phyloP scores from a whole-genome alignment of 768 basidiomycete species.

The Goffeauzyma gilvescens region DNA sequence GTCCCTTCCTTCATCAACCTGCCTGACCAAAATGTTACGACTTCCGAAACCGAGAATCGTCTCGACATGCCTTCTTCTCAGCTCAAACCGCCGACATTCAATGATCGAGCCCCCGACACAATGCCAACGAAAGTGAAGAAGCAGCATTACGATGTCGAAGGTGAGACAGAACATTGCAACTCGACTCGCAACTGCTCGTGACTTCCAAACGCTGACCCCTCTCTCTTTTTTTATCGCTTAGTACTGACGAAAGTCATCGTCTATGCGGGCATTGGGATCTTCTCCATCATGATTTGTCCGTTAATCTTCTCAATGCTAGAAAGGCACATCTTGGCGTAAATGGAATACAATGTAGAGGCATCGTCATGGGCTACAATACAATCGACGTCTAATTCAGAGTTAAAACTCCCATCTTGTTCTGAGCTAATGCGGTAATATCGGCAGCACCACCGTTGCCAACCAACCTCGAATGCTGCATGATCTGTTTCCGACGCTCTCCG shows the following conservation, averaged over 20 bases:
- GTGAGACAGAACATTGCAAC: constrained; percentile 35
- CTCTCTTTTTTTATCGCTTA: constrained; percentile 26
- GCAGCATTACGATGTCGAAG: constrained; percentile 72
- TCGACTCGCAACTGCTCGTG: background rate
- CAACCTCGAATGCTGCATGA: constrained; percentile 26
- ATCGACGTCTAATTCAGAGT: too few relatives aligned
- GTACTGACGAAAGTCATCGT: constrained; percentile 80
- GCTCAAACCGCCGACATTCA: background rate
- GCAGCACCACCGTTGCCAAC: constrained; percentile 29
- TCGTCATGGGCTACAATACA: too few relatives aligned
- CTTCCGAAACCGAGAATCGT: background rate
- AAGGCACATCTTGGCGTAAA: background rate
- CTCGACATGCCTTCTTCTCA: background rate
- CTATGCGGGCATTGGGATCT: constrained; percentile 58
- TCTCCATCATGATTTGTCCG: background rate
- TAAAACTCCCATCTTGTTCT: too few relatives aligned
- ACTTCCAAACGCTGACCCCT: constrained; percentile 15
- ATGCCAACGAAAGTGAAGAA: constrained; percentile 26
- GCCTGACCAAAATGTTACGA: constrained; percentile 28
- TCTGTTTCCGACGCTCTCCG: constrained; percentile 33
- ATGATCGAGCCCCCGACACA: background rate
- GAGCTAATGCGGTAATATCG: constrained; percentile 18
- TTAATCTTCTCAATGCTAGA: background rate
- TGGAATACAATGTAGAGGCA: too few relatives aligned
- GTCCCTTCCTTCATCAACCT: constrained; percentile 78